Evolutionary conservation across 2,329 filamentous ascomycete species (phyloP).

Genomic region (Colletotrichum camelliae): DNA sequence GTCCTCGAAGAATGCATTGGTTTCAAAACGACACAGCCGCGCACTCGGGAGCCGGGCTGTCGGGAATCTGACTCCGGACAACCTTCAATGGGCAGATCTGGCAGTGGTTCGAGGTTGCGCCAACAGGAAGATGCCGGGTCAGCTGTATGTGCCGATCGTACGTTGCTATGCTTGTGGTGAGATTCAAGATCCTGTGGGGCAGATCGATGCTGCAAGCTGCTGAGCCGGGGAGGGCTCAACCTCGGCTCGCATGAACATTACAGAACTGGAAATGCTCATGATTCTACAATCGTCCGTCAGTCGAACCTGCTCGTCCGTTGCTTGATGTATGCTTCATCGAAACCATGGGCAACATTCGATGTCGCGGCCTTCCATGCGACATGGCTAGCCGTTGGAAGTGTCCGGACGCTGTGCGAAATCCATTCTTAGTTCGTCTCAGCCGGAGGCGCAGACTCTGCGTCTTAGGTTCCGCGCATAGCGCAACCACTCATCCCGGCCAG

Average conservation of each 20-base stretch:
- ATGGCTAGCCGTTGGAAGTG: neutral
- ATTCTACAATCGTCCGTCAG: neutral
- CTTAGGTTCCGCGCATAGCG: neutral
- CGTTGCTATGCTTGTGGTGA: neutral
- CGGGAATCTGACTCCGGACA: neutral
- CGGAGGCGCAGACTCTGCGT: neutral
- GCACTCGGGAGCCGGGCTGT: neutral
- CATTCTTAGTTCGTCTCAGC: neutral
- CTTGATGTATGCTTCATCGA: neutral
- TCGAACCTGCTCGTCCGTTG: neutral
- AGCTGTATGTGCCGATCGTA: neutral
- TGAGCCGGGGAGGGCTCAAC: neutral
- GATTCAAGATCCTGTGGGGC: slow-evolving; percentile 7
- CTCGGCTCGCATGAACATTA: slow-evolving; percentile 2
- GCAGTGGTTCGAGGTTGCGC: neutral
- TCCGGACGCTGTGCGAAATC: neutral
- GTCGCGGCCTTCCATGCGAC: neutral
- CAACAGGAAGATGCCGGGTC: neutral
- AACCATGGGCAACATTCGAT: neutral
- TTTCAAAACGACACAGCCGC: neutral
- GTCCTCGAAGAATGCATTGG: neutral
- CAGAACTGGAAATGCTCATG: neutral
- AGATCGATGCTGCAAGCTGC: neutral
- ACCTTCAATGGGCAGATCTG: neutral
- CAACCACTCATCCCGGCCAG: neutral